Evolutionary conservation across 306 rosid species (phyloP).

Genomic region (Ceratonia siliqua): DNA sequence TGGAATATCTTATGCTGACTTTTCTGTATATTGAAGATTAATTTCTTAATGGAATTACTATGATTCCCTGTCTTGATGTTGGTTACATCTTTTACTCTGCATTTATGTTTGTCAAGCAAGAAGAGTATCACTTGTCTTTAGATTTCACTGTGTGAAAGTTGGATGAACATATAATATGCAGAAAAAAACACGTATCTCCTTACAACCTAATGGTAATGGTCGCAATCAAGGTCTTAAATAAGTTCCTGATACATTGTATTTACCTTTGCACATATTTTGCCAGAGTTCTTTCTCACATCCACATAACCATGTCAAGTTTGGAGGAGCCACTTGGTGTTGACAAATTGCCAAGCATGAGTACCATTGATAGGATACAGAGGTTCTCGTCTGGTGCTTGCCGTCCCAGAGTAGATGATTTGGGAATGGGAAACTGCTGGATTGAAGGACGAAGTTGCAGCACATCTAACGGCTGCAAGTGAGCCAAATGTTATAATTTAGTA

Average conservation of each 20-base stretch:
- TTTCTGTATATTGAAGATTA: neutral
- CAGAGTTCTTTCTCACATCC: conserved; percentile 34
- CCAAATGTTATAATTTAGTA: neutral
- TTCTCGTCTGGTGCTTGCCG: conserved; percentile 71
- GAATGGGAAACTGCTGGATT: conserved; percentile 68
- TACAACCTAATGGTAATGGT: conserved; percentile 11
- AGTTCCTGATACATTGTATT: conserved; percentile 10
- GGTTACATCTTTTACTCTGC: neutral
- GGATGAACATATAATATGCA: neutral
- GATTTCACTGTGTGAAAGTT: conserved; percentile 13
- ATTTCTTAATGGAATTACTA: neutral
- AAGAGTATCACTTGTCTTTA: neutral
- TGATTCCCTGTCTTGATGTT: neutral
- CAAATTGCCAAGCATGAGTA: conserved; percentile 73
- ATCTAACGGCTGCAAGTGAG: conserved; percentile 59
- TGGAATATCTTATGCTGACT: neutral
- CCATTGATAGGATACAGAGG: conserved; percentile 59
- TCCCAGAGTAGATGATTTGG: conserved; percentile 52
- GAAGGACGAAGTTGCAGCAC: conserved; percentile 67
- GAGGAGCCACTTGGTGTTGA: conserved; percentile 75
- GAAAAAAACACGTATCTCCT: neutral
- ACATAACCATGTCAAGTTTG: conserved; percentile 65
- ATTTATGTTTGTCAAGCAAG: neutral
- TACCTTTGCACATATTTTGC: conserved; percentile 12
- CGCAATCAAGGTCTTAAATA: neutral